A percentile compares a stretch with the other conserved stretches of the same genome.
phyloP scores from a whole-genome alignment of 1,139 yeast species.

The Geotrichum candidum region DNA sequence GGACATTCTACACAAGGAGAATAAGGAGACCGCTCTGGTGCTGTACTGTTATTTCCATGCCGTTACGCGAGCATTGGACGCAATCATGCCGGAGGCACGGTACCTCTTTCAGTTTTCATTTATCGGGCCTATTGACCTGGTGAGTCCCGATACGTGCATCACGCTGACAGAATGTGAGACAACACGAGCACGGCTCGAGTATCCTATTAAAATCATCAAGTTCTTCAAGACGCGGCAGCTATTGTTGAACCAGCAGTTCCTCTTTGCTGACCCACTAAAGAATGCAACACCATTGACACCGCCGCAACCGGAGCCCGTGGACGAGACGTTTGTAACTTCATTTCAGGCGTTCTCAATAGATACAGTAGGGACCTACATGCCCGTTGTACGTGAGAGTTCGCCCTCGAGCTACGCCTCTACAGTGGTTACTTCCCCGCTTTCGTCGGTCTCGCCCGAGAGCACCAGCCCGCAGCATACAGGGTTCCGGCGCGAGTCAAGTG shows the following conservation, averaged over 20 bases:
- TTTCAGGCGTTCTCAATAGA: constrained; percentile 20
- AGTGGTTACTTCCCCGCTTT: constrained; percentile 2
- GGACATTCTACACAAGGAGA: constrained; percentile 8
- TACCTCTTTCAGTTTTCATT: constrained; percentile 38
- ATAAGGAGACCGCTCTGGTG: constrained; percentile 19
- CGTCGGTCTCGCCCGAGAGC: constrained; percentile 4
- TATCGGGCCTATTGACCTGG: constrained; percentile 33
- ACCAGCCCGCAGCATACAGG: neutral
- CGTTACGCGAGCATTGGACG: constrained; percentile 31
- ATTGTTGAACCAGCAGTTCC: constrained; percentile 30
- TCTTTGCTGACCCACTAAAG: constrained; percentile 31
- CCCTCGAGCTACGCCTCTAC: constrained; percentile 5
- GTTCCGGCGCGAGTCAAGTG: neutral
- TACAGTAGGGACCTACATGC: constrained; percentile 14
- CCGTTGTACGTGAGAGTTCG: neutral
- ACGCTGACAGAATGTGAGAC: constrained; percentile 7
- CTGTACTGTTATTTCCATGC: constrained; percentile 37
- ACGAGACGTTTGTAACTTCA: constrained; percentile 23
- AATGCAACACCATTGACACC: constrained; percentile 24
- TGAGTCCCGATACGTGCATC: constrained; percentile 14
- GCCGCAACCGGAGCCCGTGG: constrained; percentile 20
- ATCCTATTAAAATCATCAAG: constrained; percentile 32
- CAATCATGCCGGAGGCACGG: constrained; percentile 38
- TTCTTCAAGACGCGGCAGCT: constrained; percentile 35
- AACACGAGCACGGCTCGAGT: constrained; percentile 25